Conservation (phyloP, 2,329 filamentous ascomycete species). For the Graphilbum ipis-grandicollis region DNA sequence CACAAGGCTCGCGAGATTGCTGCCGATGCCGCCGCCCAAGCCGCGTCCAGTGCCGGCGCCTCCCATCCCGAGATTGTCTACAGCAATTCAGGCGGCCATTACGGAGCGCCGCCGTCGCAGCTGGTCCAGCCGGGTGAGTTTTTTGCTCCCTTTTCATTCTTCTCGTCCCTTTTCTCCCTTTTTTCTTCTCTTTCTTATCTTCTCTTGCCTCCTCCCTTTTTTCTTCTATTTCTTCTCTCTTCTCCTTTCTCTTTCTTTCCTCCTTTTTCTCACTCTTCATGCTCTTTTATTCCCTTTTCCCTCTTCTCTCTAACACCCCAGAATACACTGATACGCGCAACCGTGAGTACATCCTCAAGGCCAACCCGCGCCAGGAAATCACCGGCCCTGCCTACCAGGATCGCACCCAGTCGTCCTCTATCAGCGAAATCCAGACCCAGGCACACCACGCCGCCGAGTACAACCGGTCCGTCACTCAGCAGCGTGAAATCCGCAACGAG, state of each 20-base stretch:
- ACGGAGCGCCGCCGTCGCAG: conserved; percentile 45
- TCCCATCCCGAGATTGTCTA: conserved; percentile 80
- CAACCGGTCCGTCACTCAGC: conserved; percentile 68
- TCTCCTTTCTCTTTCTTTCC: too few relatives aligned
- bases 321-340: conserved; percentile 61
- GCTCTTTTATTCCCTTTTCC: too few relatives aligned
- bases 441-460: conserved; percentile 80
- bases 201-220: too few relatives aligned
- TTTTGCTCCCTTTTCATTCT: too few relatives aligned
- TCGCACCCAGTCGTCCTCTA: conserved; percentile 56
- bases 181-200: too few relatives aligned
- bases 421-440: conserved; percentile 68
- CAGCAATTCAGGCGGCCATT: conserved; percentile 51
- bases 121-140: conserved; percentile 53
- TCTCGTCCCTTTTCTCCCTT: too few relatives aligned
- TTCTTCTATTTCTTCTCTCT: too few relatives aligned
- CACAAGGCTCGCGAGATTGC: conserved; percentile 75
- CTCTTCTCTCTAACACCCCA: too few relatives aligned
- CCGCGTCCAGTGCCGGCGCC: conserved; percentile 42
- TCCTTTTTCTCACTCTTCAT: too few relatives aligned
- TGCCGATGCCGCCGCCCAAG: conserved; percentile 48
- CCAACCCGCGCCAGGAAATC: conserved; percentile 77
- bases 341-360: conserved; percentile 63
- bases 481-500: conserved; percentile 61
- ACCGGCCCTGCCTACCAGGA: conserved; percentile 79